Base-by-base conservation (phyloP, 2,329 filamentous ascomycete species). In the Diplodia sapinea region DNA sequence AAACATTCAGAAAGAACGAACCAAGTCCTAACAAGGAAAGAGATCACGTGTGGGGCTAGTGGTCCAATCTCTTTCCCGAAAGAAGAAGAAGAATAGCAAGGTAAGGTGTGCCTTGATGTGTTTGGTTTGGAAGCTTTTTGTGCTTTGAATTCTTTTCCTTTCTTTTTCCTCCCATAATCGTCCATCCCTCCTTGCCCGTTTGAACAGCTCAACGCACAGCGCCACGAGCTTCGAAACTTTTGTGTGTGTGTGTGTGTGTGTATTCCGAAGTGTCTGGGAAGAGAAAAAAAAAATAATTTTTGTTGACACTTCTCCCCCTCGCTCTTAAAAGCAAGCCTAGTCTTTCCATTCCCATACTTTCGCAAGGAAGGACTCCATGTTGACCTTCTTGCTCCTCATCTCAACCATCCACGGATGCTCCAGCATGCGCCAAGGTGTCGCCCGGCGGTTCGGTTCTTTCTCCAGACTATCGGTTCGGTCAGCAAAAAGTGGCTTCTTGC, bases 371-470 rank as follows among this genome's bases (percentile, higher is more conserved):
- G 93, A 91, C 71, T 88, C 88, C 94, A 99, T 98, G 80, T 98
- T 98, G 78, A 99, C 95, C 73, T 95, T 92, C 84, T 97, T 98
- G 66, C 88, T 86, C 75, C 90, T 91, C 92, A 98, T 98, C 75
- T 99, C 95, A 51, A 92, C 84, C 90, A 99, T 97, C 95, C 95
- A 99, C 1, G 95, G 95, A 81, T 99, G 95, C 77, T 99, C 95
- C 71, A 97, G 87, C 94, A 99, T 99, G 75, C 94, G 92, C 95
- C 95, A 99, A 13, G 95, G 95, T 69, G 92, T 96, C 36, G 94
- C 95, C 77, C 95, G 87, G 75, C 94, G 88, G 68, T 86, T 86
- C 23, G 92, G 89, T 73, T 97, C 93, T 81, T 99, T 99, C 80
- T 99, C 95, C 68, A 99, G 86, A 82, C 95, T 98, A 68, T 31